Conservation (phyloP, 345 rosid species). For the Carallia brachiata region DNA sequence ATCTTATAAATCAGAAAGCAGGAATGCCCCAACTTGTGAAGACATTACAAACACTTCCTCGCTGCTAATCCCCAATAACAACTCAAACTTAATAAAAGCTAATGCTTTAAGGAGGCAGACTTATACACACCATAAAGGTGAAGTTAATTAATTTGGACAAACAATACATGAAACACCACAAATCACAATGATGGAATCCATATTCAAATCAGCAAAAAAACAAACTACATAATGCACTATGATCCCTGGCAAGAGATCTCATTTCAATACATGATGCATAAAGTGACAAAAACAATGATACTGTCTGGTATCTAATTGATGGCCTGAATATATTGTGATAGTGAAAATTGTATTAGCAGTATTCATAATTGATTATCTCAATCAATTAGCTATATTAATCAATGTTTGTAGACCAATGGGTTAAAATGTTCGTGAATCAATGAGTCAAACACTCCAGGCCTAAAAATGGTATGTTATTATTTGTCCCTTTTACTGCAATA, state of each 20-base stretch:
- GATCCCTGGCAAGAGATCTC: not conserved
- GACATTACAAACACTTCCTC: not conserved
- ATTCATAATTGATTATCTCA: slow-evolving; percentile 1
- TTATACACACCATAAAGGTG: not conserved
- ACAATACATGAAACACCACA: not conserved
- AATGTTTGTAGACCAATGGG: not conserved
- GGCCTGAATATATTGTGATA: not conserved
- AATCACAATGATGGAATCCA: not conserved
- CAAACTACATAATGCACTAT: not conserved
- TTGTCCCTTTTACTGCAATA: too few relatives aligned
- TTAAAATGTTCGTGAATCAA: not conserved
- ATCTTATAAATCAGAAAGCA: not conserved
- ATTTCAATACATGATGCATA: not conserved
- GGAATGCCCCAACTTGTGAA: not conserved
- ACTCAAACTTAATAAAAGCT: not conserved
- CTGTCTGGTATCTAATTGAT: not conserved
- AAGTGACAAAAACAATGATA: not conserved
- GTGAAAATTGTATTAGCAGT: not conserved
- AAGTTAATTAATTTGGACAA: not conserved
- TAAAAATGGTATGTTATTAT: too few relatives aligned
- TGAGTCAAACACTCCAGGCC: not conserved
- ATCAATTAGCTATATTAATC: not conserved
- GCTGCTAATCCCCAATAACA: not conserved
- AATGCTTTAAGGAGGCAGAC: not conserved
- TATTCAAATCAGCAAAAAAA: not conserved